Conservation (phyloP, 495 filamentous ascomycete genomes). For the Neurospora sp. region DNA sequence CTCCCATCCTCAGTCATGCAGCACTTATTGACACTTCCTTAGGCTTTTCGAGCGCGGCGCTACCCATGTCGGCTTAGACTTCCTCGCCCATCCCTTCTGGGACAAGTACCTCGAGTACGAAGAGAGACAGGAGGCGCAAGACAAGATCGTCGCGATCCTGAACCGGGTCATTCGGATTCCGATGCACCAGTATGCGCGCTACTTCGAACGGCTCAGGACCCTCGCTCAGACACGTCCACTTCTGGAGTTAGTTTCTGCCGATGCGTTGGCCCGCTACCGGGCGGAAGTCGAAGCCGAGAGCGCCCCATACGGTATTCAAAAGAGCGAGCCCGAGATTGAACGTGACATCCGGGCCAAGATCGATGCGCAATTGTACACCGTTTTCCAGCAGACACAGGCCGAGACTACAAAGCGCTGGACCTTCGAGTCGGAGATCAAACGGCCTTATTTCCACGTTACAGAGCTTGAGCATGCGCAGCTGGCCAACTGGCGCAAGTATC, state of each 20-base stretch:
- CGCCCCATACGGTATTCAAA: constrained; percentile 28
- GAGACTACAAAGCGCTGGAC: constrained; percentile 94
- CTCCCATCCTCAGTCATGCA: constrained; percentile 19
- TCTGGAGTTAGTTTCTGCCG: constrained; percentile 57
- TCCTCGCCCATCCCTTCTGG: constrained; percentile 93
- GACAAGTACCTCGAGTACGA: constrained; percentile 98
- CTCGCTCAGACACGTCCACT: constrained; percentile 66
- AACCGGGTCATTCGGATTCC: constrained; percentile 83
- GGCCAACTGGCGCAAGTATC: constrained; percentile 90
- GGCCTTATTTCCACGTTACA: constrained; percentile 94
- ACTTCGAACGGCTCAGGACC: constrained; percentile 84
- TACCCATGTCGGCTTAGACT: constrained; percentile 78
- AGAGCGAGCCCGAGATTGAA: constrained; percentile 70
- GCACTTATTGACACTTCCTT: constrained; percentile 44
- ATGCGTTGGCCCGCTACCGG: constrained; percentile 58
- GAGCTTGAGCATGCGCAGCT: constrained; percentile 81
- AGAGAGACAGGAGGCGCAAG: constrained; percentile 74
- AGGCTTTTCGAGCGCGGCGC: constrained; percentile 94
- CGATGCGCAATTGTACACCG: constrained; percentile 68
- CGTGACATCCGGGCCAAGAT: constrained; percentile 69
- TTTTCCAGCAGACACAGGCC: constrained; percentile 71
- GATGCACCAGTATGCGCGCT: constrained; percentile 92
- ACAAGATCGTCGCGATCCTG: constrained; percentile 79
- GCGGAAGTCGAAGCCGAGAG: constrained; percentile 56
- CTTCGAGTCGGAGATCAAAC: constrained; percentile 89